phyloP scores from a whole-genome alignment of 176 grass and related monocot species.

The Otatea glauca region DNA sequence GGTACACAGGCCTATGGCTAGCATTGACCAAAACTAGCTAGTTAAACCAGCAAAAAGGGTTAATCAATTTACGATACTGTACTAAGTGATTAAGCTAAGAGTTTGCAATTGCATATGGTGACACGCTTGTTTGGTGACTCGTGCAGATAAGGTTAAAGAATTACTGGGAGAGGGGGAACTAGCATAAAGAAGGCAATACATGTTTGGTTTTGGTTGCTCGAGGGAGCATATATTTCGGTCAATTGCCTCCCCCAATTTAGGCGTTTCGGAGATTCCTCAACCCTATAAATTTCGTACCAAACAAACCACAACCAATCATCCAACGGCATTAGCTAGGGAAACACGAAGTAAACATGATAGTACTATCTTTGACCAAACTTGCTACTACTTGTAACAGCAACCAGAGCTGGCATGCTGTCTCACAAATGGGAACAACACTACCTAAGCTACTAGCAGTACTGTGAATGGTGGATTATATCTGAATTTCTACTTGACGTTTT shows the following conservation, averaged over 20 bases:
- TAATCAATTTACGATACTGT: neutral
- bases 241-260: constrained; percentile 34
- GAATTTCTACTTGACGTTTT: neutral
- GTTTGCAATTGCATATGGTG: neutral
- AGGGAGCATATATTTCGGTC: constrained; percentile 10
- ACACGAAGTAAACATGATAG: neutral
- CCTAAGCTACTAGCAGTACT: neutral
- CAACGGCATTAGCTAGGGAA: neutral
- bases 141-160: neutral
- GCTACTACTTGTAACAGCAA: neutral
- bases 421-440: neutral
- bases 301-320: neutral
- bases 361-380: constrained; percentile 4
- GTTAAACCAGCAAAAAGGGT: neutral
- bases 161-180: neutral
- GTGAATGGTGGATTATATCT: neutral
- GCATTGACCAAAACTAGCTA: neutral
- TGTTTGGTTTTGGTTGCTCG: constrained; percentile 32
- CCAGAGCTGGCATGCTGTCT: neutral
- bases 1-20: neutral
- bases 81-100: neutral
- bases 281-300: constrained; percentile 20
- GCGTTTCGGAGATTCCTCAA: neutral
- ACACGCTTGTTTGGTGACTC: neutral
- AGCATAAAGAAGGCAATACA: neutral